Evolutionary conservation across 257 asterid genomes (phyloP).

Genomic region (Solanum raphanifolium): DNA sequence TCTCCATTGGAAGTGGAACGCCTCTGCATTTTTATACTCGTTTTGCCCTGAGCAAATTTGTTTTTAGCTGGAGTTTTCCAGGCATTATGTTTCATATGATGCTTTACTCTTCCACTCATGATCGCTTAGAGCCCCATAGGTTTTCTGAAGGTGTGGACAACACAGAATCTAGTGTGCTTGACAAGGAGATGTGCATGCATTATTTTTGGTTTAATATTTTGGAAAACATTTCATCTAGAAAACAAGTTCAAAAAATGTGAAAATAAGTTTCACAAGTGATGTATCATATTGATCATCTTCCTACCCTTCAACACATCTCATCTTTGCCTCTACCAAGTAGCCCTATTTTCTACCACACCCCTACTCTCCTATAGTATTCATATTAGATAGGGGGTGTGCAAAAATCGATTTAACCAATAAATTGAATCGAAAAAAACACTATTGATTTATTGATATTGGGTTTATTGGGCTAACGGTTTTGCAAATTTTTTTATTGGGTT

Average conservation of each 20-base stretch:
- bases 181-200: background rate
- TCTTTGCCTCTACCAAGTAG: too few relatives aligned
- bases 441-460: too few relatives aligned
- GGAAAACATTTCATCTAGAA: background rate
- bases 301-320: too few relatives aligned
- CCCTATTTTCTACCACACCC: too few relatives aligned
- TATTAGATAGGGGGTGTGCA: too few relatives aligned
- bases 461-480: too few relatives aligned
- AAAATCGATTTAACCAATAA: too few relatives aligned
- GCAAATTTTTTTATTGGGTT: too few relatives aligned
- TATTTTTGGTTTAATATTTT: background rate
- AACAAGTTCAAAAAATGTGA: background rate
- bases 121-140: background rate
- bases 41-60: background rate
- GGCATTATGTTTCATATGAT: background rate
- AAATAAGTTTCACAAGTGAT: too few relatives aligned
- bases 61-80: background rate
- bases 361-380: too few relatives aligned
- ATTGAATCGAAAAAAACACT: fast-evolving
- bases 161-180: background rate
- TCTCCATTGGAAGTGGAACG: background rate
- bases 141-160: background rate
- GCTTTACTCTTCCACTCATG: background rate
- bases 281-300: too few relatives aligned
- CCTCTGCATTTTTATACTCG: background rate